Percentiles rank a stretch among this genome's conserved stretches.
These are phyloP conservation scores for Cordyceps farinosa DNA, from an alignment of 2,329 filamentous ascomycete species.

Conservation along the genomic window DNA sequence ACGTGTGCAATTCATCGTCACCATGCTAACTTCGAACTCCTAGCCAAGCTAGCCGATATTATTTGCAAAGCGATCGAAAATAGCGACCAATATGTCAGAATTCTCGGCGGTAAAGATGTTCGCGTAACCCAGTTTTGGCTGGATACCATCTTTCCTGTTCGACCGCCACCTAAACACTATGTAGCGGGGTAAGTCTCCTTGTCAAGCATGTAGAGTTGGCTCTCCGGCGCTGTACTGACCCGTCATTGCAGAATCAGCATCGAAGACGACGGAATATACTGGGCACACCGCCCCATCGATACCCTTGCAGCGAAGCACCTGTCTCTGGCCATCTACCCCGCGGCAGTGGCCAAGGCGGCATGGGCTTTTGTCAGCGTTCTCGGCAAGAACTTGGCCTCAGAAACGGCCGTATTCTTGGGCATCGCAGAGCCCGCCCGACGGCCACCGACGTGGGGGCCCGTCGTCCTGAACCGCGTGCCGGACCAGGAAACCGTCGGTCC, in stretches of 20 bases:
- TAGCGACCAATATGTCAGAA: conserved; percentile 39
- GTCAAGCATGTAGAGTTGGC: background rate
- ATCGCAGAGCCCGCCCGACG: conserved; percentile 29
- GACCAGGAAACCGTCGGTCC: conserved; percentile 20
- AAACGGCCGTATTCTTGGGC: conserved; percentile 45
- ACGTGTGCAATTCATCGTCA: background rate
- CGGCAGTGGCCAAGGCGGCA: conserved; percentile 46
- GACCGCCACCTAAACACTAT: conserved; percentile 56
- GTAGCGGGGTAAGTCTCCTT: conserved; percentile 52
- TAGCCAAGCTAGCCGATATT: conserved; percentile 37
- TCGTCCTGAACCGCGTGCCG: conserved; percentile 28
- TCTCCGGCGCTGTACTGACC: background rate
- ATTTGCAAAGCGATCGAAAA: conserved; percentile 37
- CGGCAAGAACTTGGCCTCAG: conserved; percentile 41
- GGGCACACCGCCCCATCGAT: conserved; percentile 48
- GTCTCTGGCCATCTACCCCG: conserved; percentile 51
- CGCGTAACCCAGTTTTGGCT: conserved; percentile 54
- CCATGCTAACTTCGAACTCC: background rate
- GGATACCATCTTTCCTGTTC: conserved; percentile 56
- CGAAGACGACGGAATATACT: conserved; percentile 46
- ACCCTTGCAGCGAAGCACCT: conserved; percentile 42
- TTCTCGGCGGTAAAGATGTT: conserved; percentile 45
- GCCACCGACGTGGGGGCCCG: conserved; percentile 32
- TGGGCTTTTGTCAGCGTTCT: conserved; percentile 52
- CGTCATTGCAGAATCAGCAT: conserved; percentile 43